Evolutionary conservation across 2,329 filamentous ascomycete species (phyloP).

Genomic region (Fusarium sacchari): DNA sequence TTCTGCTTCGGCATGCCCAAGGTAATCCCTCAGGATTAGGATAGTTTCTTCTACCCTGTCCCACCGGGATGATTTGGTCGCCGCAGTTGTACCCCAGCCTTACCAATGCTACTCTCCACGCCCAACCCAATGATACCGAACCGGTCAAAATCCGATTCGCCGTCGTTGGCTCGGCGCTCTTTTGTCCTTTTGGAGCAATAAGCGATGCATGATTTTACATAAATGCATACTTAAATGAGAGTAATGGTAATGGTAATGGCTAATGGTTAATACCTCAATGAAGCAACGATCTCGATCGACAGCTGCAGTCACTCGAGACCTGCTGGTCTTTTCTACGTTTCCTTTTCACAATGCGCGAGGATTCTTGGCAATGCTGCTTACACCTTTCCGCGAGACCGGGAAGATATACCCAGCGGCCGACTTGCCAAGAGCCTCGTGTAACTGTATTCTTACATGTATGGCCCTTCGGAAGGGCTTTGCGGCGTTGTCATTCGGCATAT

Average conservation of each 20-base stretch:
- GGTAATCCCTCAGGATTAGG: background rate
- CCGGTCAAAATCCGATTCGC: constrained; percentile 12
- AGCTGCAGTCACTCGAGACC: constrained; percentile 9
- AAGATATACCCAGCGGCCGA: constrained; percentile 20
- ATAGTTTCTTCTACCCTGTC: background rate
- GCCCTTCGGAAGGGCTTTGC: constrained; percentile 11
- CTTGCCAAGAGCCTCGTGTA: constrained; percentile 10
- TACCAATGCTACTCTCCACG: constrained; percentile 15
- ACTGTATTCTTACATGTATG: constrained; percentile 32
- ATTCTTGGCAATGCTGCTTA: constrained; percentile 18
- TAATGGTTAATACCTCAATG: constrained; percentile 27
- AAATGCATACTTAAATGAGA: constrained; percentile 6
- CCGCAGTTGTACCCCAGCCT: constrained; percentile 27
- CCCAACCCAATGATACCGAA: constrained; percentile 4
- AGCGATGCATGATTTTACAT: constrained; percentile 17
- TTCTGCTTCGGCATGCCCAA: constrained; percentile 26
- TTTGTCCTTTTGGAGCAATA: constrained; percentile 18
- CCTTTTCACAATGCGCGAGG: constrained; percentile 5
- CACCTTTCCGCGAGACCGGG: constrained; percentile 7
- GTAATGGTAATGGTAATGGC: constrained; percentile 28
- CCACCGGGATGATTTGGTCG: constrained; percentile 11
- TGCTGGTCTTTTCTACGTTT: background rate
- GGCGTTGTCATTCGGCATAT: constrained; percentile 29
- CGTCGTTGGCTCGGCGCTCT: constrained; percentile 4
- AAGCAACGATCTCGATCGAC: constrained; percentile 21